Percentiles rank a stretch among this genome's conserved stretches.
Evolutionary conservation across 2,329 filamentous ascomycete genomes (phyloP).

Genomic region (Xylaria digitata): DNA sequence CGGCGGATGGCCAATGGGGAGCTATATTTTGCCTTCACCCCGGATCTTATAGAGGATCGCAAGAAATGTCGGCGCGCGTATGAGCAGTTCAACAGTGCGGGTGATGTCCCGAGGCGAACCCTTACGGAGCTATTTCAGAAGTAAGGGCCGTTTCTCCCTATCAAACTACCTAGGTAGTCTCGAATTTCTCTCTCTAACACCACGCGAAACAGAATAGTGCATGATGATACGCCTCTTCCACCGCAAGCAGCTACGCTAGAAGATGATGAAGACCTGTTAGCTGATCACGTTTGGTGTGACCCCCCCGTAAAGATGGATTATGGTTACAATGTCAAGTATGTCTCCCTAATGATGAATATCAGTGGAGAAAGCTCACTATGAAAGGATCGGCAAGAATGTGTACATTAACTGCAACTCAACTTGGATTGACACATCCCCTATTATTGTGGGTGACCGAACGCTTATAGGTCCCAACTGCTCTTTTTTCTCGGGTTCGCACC

Average conservation of each 20-base stretch:
- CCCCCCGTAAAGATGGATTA: constrained; percentile 79
- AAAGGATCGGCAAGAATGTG: constrained; percentile 72
- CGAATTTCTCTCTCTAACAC: constrained; percentile 20
- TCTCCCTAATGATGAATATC: constrained; percentile 13
- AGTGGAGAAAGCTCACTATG: constrained; percentile 29
- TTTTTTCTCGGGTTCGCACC: constrained; percentile 81
- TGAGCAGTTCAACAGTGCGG: constrained; percentile 71
- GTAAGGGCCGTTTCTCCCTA: constrained; percentile 59
- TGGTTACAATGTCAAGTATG: constrained; percentile 75
- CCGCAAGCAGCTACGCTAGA: constrained; percentile 65
- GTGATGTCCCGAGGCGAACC: constrained; percentile 68
- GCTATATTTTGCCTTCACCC: constrained; percentile 79
- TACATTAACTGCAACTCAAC: constrained; percentile 81
- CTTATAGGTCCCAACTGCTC: constrained; percentile 82
- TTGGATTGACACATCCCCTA: constrained; percentile 80
- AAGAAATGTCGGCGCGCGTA: constrained; percentile 71
- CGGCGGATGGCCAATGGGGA: constrained; percentile 73
- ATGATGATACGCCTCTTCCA: constrained; percentile 73
- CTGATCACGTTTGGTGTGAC: constrained; percentile 75
- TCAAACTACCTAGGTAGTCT: constrained; percentile 6
- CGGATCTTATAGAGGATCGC: constrained; percentile 72
- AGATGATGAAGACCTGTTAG: constrained; percentile 73
- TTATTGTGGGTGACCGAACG: constrained; percentile 80
- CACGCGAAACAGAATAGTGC: constrained; percentile 63
- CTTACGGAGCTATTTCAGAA: constrained; percentile 76